Conservation (phyloP, 1,139 yeast species). For the Hansenula anomala region DNA sequence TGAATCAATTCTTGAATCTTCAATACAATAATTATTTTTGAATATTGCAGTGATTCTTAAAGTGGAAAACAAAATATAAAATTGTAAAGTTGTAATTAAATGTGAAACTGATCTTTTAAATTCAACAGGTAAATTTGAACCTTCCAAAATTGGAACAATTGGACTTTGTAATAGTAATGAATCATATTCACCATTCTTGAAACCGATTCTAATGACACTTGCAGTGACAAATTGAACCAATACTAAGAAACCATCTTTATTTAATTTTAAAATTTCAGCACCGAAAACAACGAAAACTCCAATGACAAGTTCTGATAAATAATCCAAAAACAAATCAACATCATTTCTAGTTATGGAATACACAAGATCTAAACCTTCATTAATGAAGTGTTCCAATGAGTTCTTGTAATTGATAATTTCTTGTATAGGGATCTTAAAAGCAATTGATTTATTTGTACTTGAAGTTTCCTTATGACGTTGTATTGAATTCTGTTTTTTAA, state of each 20-base stretch:
- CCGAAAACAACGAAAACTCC: slow-evolving; percentile 10
- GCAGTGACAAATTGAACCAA: slow-evolving; percentile 7
- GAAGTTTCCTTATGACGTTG: not conserved
- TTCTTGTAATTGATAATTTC: not conserved
- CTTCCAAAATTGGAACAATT: not conserved
- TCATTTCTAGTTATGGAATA: slow-evolving; percentile 8
- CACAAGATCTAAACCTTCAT: not conserved
- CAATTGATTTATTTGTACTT: not conserved
- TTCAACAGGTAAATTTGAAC: not conserved
- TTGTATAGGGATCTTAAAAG: not conserved
- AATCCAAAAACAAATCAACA: slow-evolving; percentile 4
- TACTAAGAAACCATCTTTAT: slow-evolving; percentile 8
- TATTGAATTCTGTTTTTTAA: too few relatives aligned
- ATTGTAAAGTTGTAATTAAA: not conserved
- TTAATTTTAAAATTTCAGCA: slow-evolving; percentile 3
- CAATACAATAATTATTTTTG: not conserved
- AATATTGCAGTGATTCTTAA: not conserved
- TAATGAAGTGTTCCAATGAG: not conserved
- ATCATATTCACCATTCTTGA: slow-evolving; percentile 1
- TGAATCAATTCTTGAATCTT: not conserved
- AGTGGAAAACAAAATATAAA: not conserved
- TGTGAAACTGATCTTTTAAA: not conserved
- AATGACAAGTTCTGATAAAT: slow-evolving; percentile 2
- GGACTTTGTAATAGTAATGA: slow-evolving; percentile 1
- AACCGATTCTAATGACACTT: slow-evolving; percentile 3